Evolutionary conservation across 768 basidiomycete genomes (phyloP), one percentile per base, ranked within the genome.

Genomic region (Lentinula lateritia): DNA sequence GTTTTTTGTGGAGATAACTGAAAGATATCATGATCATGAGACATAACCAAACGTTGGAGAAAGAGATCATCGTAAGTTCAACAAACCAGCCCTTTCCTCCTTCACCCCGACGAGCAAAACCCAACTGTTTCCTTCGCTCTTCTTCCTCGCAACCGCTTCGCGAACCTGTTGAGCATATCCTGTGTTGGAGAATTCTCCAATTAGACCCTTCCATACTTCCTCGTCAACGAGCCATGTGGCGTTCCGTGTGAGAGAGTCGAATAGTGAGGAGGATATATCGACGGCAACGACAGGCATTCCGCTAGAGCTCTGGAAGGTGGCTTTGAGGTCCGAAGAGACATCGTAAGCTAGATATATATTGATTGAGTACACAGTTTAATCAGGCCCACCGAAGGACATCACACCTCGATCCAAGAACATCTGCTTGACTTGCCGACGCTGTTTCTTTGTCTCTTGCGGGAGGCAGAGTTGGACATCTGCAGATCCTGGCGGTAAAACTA

Each of bases 221-320:
- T 93, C 92, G 62, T 91, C 89, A 5, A 79, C 80, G 28, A 92
- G 72, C 92, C 92, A 93, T 15, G 74, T 70, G 3, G 83, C 68
- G 39, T 71, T 83, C 67, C 76, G 80, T 34, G 79, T 77, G 77
- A 93, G 81, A 1, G 76, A 66, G 52, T 91, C 88, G 64, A 92
- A 92, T 1, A 84, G 79, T 6, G 74, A 62, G 0, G 79, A 70
- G 1, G 84, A 74, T 9, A 92, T 85, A 60, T 93, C 91, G 13
- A 93, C 78, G 1, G 84, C 90, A n/a, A 93, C 73, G 20, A 83
- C 84, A 1, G 89, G 87, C 63, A 90, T 76, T 9, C 83, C 84
- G 9, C 74, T 52, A n/a, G 56, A 28, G 35, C 56, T 77, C 61
- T 85, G 82, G 28, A 88, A 73, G 0, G 86, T 80, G 9, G 78